A percentile compares a stretch with the other conserved stretches of the same genome.
phyloP scores from a whole-genome alignment of 1,284 basidiomycete species.

The Leccinum subrobustum region DNA sequence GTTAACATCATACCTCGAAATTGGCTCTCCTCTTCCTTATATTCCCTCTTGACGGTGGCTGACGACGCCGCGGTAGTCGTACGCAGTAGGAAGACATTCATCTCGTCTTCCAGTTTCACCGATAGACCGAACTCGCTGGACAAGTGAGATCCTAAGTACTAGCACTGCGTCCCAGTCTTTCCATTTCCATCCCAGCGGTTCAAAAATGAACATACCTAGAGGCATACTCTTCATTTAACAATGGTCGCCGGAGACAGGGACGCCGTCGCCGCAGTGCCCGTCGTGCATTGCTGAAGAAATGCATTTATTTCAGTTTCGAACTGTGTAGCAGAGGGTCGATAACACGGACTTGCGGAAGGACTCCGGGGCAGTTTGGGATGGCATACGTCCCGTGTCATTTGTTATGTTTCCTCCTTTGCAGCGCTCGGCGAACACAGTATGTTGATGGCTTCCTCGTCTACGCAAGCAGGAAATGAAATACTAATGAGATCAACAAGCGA shows the following conservation, averaged over 20 bases:
- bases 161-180: no score
- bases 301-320: constrained; percentile 4
- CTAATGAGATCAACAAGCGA: no score
- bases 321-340: no score
- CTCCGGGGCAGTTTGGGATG: no score
- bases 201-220: neutral
- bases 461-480: no score
- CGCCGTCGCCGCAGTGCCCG: neutral
- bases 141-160: neutral
- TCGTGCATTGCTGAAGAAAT: neutral
- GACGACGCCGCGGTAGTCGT: neutral
- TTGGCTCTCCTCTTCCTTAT: neutral
- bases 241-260: neutral
- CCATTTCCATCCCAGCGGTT: no score
- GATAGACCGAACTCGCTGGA: neutral
- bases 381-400: no score
- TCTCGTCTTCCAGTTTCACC: neutral
- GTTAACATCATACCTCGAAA: no score
- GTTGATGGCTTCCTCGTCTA: no score
- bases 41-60: neutral
- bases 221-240: neutral
- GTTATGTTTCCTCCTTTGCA: no score
- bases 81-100: neutral
- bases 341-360: no score
- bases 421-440: no score